Percentiles rank a stretch among this genome's conserved stretches.
Evolutionary conservation across 75 land plant genomes (phyloP).

Genomic region (Sequoia sempervirens): DNA sequence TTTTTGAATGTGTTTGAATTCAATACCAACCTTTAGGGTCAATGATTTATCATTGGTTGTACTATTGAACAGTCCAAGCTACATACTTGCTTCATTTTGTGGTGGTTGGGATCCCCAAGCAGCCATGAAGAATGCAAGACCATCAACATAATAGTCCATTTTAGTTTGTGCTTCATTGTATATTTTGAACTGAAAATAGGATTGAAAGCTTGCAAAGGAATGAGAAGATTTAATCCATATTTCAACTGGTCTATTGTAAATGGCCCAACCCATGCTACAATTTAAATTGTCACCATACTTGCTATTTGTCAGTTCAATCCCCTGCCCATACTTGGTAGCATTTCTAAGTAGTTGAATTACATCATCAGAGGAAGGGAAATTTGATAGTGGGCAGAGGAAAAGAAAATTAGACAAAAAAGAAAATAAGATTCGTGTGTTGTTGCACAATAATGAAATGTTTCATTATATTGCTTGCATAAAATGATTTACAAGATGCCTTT

Average conservation of each 20-base stretch:
- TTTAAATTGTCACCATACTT: neutral
- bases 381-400: too few relatives aligned
- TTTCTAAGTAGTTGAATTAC: neutral
- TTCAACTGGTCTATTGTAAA: neutral
- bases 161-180: neutral
- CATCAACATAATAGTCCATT: neutral
- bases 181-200: neutral
- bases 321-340: neutral
- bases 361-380: neutral
- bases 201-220: neutral
- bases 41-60: neutral
- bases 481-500: too few relatives aligned
- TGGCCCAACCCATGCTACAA: neutral
- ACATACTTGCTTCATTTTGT: neutral
- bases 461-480: too few relatives aligned
- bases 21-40: neutral
- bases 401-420: too few relatives aligned
- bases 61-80: constrained; percentile 3
- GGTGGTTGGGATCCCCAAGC: neutral
- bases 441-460: too few relatives aligned
- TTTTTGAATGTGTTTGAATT: constrained; percentile 8
- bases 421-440: too few relatives aligned
- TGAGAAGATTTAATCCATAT: neutral
- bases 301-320: neutral
- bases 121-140: neutral